Evolutionary conservation across 2,329 filamentous ascomycete genomes (phyloP), one percentile per base, ranked within the genome.

Genomic region (Paracoccidioides brasiliensis): DNA sequence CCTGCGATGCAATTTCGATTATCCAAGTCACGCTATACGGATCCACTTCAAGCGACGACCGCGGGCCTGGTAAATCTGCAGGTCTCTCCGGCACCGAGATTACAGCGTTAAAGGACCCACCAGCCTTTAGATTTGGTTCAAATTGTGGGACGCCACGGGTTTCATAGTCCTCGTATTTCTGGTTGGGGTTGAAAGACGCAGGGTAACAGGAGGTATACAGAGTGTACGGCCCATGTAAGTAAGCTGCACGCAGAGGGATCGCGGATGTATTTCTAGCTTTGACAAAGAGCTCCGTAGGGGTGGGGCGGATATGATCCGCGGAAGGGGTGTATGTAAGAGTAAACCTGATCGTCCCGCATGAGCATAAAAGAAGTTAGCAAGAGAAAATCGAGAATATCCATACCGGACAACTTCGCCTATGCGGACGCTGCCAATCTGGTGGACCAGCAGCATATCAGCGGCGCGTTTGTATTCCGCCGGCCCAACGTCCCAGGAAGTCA

Each of bases 61-160:
- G 74, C 80, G 66, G 85, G 80, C 50, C 88, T 79, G 57, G 93
- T 85, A 37, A n/a, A 56, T 56, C 15, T 30, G 45, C 9, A n/a
- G 58, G 38, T 59, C 84, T 76, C 55, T 91, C 85, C 0, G 91
- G 91, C 0, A 98, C 84, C 4, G 82, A 77, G 60, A 98, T 79
- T 65, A 84, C 82, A 56, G 88, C 86, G 63, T 83, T 81, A 86
- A 90, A 98, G 48, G 80, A 83, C 5, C 89, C 90, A 35, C 90
- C 93, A 7, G 93, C 90, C 76, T 97, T 97, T 67, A 98, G 80
- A 76, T 95, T 91, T 49, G 93, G 91, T 72, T 98, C 93, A 66
- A 93, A 98, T 64, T 95, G 87, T 14, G 93, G 93, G 1, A 85
- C 79, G 49, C 88, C 88, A 73, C 90, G 84, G 53, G 78, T 77